Evolutionary conservation across 2,329 filamentous ascomycete species (phyloP), one percentile per base, ranked within the genome.

Genomic region (Sporothrix phasma): DNA sequence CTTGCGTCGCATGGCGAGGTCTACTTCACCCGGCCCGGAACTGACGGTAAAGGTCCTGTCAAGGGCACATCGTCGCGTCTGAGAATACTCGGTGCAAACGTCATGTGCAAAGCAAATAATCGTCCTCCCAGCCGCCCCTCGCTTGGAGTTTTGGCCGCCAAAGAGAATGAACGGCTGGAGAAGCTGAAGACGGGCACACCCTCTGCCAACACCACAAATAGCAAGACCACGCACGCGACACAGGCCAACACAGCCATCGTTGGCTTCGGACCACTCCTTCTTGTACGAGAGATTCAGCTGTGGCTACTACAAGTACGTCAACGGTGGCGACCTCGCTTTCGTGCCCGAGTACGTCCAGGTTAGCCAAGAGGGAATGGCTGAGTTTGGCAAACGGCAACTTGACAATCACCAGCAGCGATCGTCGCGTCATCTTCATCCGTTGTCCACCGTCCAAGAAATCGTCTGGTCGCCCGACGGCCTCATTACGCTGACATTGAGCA

Each of bases 401-500:
- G 59, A 74, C 78, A 31, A 66, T 84, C 41, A 74, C 66, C 0
- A 70, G 79, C 0, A 60, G 63, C 4, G 68, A 67, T 0, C 66
- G 67, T 0, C 66, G 75, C 3, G 70, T 75, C 26, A 73, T 85
- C 39, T 78, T 83, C 58, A 78, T 86, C 15, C 79, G 0, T 79
- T 81, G 43, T 75, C 76, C 22, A 80, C 75, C 1, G 78, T 84
- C 37, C 67, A 79, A 31, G 78, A 82, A 59, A 69, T 80, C 8
- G 72, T 83, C 2, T 68, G 76, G 72, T 71, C 71, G 37, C 39
- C 69, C 22, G 59, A 75, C 66, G 63, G 73, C 66, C 73, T 75
- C 0, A 69, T 85, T 17, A 80, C 79, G 0, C 68, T 87, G 2
- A 80, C 83, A 0, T 77, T 87, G 1, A 65, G 47, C 8, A 74